A percentile compares a stretch with the other conserved stretches of the same genome.
Evolutionary conservation across 352 stramenopile genomes (phyloP).

Genomic region (Globisporangium paddicum): DNA sequence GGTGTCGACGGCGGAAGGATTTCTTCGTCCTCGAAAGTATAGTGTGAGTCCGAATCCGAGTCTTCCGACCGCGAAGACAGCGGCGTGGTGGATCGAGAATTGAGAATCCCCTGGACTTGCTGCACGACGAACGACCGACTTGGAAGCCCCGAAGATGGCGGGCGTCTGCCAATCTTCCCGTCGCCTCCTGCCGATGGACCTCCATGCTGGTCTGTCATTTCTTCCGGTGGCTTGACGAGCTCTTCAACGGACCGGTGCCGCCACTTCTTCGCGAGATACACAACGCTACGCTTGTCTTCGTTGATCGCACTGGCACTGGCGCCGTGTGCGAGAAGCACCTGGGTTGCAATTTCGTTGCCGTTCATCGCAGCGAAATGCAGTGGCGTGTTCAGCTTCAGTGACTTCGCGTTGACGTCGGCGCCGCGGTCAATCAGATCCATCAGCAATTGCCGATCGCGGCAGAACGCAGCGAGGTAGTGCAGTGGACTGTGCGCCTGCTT

Average conservation of each 20-base stretch:
- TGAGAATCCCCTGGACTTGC: constrained; percentile 6
- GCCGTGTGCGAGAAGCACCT: constrained; percentile 52
- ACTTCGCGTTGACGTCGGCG: constrained; percentile 63
- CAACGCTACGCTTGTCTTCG: constrained; percentile 67
- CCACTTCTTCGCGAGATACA: constrained; percentile 79
- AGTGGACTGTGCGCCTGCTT: constrained; percentile 58
- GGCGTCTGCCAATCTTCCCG: not conserved
- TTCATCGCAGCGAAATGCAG: constrained; percentile 79
- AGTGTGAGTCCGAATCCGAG: constrained; percentile 47
- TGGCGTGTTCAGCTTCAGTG: constrained; percentile 68
- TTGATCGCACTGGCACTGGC: constrained; percentile 62
- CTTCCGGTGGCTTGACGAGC: constrained; percentile 44
- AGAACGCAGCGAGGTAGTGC: constrained; percentile 67
- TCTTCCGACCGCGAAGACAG: constrained; percentile 42
- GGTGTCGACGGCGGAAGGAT: constrained; percentile 44
- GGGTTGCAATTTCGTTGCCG: constrained; percentile 59
- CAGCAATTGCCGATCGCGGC: constrained; percentile 41
- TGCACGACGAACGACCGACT: not conserved
- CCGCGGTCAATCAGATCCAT: constrained; percentile 39
- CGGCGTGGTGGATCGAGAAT: constrained; percentile 12
- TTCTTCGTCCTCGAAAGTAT: constrained; percentile 57
- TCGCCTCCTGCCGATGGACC: not conserved
- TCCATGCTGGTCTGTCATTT: constrained; percentile 7
- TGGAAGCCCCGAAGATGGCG: not conserved
- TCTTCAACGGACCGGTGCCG: constrained; percentile 50